Evolutionary conservation across 371 early-diverging fungal genomes (phyloP).

Genomic region (Globomyces sp.): DNA sequence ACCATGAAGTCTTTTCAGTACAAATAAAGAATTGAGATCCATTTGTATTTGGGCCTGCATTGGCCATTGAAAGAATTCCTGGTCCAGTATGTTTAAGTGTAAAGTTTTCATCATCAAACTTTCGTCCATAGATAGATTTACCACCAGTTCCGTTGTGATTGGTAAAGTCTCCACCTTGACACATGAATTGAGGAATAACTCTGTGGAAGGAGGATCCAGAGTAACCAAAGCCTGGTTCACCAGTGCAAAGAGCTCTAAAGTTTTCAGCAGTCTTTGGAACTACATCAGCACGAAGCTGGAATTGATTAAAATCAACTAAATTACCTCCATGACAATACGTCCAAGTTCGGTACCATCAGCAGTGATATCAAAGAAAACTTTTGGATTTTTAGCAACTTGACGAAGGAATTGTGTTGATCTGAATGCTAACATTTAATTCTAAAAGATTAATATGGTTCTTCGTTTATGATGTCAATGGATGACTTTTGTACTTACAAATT

Average conservation of each 20-base stretch:
- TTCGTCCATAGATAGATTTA: conserved; percentile 60
- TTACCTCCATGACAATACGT: conserved; percentile 60
- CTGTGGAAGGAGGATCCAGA: conserved; percentile 54
- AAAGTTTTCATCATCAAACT: conserved; percentile 73
- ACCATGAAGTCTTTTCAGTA: conserved; percentile 34
- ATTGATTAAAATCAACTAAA: conserved; percentile 13
- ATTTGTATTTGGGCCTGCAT: conserved; percentile 75
- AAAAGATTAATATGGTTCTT: background rate
- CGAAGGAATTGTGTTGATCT: no score
- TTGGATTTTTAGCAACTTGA: conserved; percentile 24
- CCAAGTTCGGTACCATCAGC: conserved; percentile 55
- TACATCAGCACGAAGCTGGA: conserved; percentile 48
- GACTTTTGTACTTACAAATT: background rate
- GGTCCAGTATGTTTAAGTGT: conserved; percentile 51
- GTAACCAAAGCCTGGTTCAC: conserved; percentile 62
- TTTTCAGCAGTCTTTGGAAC: conserved; percentile 50
- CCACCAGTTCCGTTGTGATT: conserved; percentile 75
- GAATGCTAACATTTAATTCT: no score
- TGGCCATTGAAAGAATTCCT: conserved; percentile 60
- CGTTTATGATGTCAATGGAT: background rate
- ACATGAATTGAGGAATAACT: conserved; percentile 49
- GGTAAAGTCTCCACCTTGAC: conserved; percentile 52
- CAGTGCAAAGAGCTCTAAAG: conserved; percentile 46
- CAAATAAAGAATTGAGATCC: conserved; percentile 96
- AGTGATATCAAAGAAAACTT: conserved; percentile 40